These are phyloP conservation scores for Pyrrhoderma lamaoense DNA, from an alignment of 1,284 basidiomycete genomes.

Conservation along the genomic window DNA sequence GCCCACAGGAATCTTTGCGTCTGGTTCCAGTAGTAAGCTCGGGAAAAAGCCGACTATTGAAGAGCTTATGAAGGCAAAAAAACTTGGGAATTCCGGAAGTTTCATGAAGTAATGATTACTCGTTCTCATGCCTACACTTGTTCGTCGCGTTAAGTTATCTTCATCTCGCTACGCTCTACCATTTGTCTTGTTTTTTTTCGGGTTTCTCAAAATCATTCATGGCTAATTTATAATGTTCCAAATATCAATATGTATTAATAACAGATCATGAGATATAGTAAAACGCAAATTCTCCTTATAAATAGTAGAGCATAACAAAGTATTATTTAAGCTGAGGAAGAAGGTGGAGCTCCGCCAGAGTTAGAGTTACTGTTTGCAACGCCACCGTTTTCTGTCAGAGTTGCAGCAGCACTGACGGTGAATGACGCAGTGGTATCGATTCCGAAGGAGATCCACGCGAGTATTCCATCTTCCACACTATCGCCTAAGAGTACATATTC, in stretches of 20 bases:
- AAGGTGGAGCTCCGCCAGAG: neutral
- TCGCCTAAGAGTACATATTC: slow-evolving; percentile 22
- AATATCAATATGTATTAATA: too few species aligned
- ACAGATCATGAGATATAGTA: too few species aligned
- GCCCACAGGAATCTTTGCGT: slow-evolving; percentile 3
- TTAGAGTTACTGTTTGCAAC: slow-evolving; percentile 1
- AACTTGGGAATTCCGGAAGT: neutral
- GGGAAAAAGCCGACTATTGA: slow-evolving; percentile 18
- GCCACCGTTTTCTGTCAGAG: slow-evolving; percentile 2
- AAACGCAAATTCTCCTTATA: too few species aligned
- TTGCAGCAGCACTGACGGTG: neutral
- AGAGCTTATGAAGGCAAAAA: slow-evolving; percentile 17
- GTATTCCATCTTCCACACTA: slow-evolving; percentile 19
- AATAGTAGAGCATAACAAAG: too few species aligned
- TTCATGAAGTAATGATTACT: slow-evolving; percentile 7
- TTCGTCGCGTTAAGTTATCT: neutral
- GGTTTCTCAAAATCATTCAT: too few species aligned
- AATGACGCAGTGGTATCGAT: slow-evolving; percentile 12
- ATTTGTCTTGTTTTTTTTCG: neutral
- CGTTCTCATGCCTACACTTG: neutral
- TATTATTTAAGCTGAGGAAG: neutral
- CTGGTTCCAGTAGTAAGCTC: slow-evolving; percentile 8
- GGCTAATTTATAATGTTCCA: too few species aligned
- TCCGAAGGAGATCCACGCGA: slow-evolving; percentile 20
- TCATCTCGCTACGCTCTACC: neutral